phyloP scores from a whole-genome alignment of 106 monocot species.

The Agapanthus africanus region DNA sequence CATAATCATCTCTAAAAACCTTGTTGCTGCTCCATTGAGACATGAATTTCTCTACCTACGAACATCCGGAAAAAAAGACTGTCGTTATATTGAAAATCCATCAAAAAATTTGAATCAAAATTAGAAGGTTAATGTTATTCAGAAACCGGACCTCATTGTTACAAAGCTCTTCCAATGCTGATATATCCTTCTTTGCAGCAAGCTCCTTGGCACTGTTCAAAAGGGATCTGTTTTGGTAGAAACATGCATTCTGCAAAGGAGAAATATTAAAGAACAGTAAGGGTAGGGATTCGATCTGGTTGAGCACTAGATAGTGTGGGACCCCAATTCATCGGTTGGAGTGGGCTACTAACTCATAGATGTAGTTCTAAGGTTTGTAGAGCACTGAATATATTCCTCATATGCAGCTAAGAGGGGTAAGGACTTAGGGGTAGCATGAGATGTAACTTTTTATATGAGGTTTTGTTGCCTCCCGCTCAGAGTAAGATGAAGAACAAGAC shows the following conservation, averaged over 20 bases:
- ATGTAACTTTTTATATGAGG: no score
- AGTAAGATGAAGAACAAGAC: no score
- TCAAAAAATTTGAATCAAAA: neutral
- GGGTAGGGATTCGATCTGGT: no score
- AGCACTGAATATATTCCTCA: no score
- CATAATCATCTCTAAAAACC: conserved; percentile 74
- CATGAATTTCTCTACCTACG: conserved; percentile 71
- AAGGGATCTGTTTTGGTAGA: conserved; percentile 50
- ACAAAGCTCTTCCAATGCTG: conserved; percentile 45
- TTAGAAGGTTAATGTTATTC: neutral
- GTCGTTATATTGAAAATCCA: no score
- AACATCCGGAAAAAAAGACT: neutral
- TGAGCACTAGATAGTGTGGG: no score
- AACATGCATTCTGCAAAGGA: conserved; percentile 53
- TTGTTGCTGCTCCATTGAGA: conserved; percentile 49
- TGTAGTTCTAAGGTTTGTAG: no score
- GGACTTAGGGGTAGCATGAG: no score
- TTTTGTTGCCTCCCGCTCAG: no score
- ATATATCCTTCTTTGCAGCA: conserved; percentile 55
- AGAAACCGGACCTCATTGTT: conserved; percentile 42
- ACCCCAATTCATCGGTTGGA: no score
- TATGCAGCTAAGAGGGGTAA: no score
- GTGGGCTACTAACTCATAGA: no score
- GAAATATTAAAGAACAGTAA: neutral
- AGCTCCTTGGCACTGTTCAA: conserved; percentile 64